A percentile compares a stretch with the other conserved stretches of the same genome.
Conservation (phyloP, 306 rosid species). For the Vigna trinervia region DNA sequence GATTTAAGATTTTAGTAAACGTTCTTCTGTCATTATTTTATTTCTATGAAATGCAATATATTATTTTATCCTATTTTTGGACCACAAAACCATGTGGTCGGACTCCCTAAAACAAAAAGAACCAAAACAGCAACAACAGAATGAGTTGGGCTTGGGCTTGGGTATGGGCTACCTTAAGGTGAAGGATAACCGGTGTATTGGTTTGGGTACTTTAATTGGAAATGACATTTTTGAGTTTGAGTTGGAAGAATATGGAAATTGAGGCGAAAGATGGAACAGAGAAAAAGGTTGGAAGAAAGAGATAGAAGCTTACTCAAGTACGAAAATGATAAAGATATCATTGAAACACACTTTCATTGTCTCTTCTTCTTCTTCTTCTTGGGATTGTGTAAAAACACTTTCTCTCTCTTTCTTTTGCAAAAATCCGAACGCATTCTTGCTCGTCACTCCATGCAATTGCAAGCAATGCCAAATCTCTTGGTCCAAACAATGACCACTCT, state of each 20-base stretch:
- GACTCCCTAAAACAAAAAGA: not conserved
- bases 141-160: not conserved
- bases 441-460: constrained; percentile 36
- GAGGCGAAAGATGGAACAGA: constrained; percentile 11
- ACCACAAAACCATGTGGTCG: no score
- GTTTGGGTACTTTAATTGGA: not conserved
- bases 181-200: not conserved
- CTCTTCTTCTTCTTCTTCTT: constrained; percentile 43
- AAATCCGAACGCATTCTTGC: constrained; percentile 45
- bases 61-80: no score
- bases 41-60: no score
- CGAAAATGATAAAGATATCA: constrained; percentile 62
- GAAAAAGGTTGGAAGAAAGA: constrained; percentile 43
- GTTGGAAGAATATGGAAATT: no score
- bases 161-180: not conserved
- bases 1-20: no score
- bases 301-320: constrained; percentile 46
- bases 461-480: constrained; percentile 51
- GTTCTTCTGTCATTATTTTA: no score
- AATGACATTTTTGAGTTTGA: not conserved
- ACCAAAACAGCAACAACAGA: not conserved
- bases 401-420: constrained; percentile 43
- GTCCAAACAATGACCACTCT: constrained; percentile 61
- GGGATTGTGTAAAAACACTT: constrained; percentile 53
- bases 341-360: constrained; percentile 63